Conservation (phyloP, 2,329 filamentous ascomycete genomes). For the Aureobasidium leucospermi region DNA sequence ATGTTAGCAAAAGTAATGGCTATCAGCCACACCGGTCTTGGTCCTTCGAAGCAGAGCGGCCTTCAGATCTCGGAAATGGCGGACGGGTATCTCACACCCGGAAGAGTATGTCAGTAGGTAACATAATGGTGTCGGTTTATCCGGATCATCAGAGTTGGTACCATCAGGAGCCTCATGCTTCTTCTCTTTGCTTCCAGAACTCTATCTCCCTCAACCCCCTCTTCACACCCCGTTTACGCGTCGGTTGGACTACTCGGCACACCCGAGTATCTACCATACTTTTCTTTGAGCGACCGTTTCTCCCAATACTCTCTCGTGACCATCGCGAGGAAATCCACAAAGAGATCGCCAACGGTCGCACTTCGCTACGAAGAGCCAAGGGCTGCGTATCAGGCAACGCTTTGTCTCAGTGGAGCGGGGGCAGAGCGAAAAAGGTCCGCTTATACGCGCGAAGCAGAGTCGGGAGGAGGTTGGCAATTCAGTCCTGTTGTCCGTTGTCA, state of each 20-base stretch:
- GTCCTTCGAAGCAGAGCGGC: neutral
- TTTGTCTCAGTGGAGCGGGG: constrained; percentile 5
- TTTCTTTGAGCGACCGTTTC: constrained; percentile 11
- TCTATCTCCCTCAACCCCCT: constrained; percentile 1
- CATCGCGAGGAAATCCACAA: constrained; percentile 1
- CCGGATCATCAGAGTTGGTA: neutral
- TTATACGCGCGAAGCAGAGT: neutral
- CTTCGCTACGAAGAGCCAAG: neutral
- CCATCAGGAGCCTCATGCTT: constrained; percentile 11
- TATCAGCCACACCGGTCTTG: neutral
- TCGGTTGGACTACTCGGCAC: neutral
- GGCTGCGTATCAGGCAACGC: neutral
- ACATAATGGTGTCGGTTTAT: neutral
- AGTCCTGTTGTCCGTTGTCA: neutral
- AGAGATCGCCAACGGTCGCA: neutral
- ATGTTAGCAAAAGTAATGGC: neutral
- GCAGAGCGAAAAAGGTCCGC: neutral
- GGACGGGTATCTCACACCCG: neutral
- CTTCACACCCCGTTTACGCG: neutral
- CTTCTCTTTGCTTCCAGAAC: constrained; percentile 2
- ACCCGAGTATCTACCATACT: constrained; percentile 4
- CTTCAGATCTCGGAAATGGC: neutral
- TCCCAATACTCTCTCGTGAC: constrained; percentile 10
- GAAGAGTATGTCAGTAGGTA: neutral
- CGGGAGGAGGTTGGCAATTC: neutral